These are phyloP conservation scores for Kodamaea lidongshanica DNA, from an alignment of 805 yeast genomes.

Conservation along the genomic window DNA sequence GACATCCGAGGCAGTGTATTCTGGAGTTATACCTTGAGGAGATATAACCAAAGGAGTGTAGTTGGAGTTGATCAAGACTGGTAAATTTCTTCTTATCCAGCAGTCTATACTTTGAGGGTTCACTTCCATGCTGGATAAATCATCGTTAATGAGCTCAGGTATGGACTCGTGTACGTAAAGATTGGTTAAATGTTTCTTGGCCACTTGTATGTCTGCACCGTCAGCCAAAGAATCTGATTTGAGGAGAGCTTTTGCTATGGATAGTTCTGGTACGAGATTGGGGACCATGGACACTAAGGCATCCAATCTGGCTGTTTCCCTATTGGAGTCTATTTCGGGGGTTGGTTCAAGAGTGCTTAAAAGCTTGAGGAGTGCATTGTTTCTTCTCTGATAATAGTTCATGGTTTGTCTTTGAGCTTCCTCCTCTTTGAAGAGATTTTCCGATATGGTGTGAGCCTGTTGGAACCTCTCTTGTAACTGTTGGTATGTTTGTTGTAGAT, in stretches of 20 bases:
- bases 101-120: slow-evolving; percentile 36
- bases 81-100: slow-evolving; percentile 34
- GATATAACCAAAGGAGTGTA: slow-evolving; percentile 28
- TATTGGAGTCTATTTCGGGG: neutral
- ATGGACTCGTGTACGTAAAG: slow-evolving; percentile 30
- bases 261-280: slow-evolving; percentile 4
- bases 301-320: slow-evolving; percentile 5
- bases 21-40: slow-evolving; percentile 14
- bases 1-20: slow-evolving; percentile 7
- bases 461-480: slow-evolving; percentile 18
- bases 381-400: slow-evolving; percentile 29
- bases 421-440: slow-evolving; percentile 26
- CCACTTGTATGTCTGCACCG: slow-evolving; percentile 8
- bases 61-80: slow-evolving; percentile 28
- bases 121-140: slow-evolving; percentile 26
- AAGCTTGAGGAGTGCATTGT: slow-evolving; percentile 31
- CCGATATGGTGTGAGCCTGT: slow-evolving; percentile 18
- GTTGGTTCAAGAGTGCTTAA: slow-evolving; percentile 11
- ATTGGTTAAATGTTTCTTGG: slow-evolving; percentile 18
- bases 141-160: slow-evolving; percentile 35
- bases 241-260: slow-evolving; percentile 5
- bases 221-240: neutral
- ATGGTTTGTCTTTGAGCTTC: slow-evolving; percentile 30
- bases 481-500: no score
- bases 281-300: slow-evolving; percentile 5